Base-by-base conservation (phyloP, 257 asterid genomes). In the Solanum pinnatisectum region DNA sequence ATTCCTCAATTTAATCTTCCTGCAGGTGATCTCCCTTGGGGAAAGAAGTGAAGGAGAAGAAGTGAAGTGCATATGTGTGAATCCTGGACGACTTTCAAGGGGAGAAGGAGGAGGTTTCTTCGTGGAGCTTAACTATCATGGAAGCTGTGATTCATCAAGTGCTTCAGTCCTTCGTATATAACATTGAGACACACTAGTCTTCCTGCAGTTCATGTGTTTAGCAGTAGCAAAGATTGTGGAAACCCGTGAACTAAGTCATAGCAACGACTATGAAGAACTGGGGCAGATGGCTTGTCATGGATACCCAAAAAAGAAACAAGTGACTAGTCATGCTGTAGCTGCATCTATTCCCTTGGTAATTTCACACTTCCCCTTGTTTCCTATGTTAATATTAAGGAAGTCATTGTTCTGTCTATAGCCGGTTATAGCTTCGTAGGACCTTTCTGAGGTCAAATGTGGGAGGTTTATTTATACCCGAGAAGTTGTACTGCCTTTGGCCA, bases 81-180 rank as follows among this genome's bases (percentile, higher is more conserved):
- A 96, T 91, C 99, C 99, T n/a, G 98, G 98, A 67, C 92, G 98
- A 91, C 94, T 97, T 52, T 96, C 99, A 70, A 91, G 98, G 90
- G 99, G 99, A 9, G 99, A 94, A 92, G 99, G 99, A 70, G 99
- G 98, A n/a, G 99, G 99, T 84, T 97, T 92, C 92, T 97, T 97
- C 63, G 98, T 92, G 40, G 99, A 95, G 93, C 92, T 97, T 76
- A 94, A 94, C 91, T 95, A 94, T 89, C 91, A 89, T 8, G 94
- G 89, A 65, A 91, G 87, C 65, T 92, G 96, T 20, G 98, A 96
- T 68, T 90, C 91, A 52, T 88, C 99, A 11, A 91, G 77, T 87
- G 99, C 98, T 89, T 94, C 99, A 88, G 89, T 96, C 74, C 90
- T 96, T 83, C 98, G 98, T 87, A 92, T 97, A 86, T 94, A 94